These are phyloP conservation scores for Scopulariopsis brevicaulis DNA, from an alignment of 2,329 filamentous ascomycete species.

Conservation along the genomic window DNA sequence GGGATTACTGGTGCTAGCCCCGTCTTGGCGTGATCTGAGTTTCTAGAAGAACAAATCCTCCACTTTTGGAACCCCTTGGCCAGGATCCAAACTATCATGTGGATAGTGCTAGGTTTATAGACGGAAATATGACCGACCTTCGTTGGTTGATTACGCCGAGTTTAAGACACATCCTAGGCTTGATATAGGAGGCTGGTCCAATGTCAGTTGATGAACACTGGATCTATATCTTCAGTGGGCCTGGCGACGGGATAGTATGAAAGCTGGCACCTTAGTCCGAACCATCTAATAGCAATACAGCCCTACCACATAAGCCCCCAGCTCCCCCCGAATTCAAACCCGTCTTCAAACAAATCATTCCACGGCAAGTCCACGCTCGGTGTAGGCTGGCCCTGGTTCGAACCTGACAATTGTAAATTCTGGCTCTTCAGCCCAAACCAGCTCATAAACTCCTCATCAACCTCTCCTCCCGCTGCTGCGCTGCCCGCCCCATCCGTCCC, in stretches of 20 bases:
- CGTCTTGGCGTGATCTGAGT: no score
- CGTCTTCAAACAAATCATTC: background rate
- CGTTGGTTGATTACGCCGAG: no score
- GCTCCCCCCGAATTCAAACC: background rate
- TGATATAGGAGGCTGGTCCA: no score
- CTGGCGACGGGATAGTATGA: background rate
- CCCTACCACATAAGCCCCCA: background rate
- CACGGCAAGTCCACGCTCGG: background rate
- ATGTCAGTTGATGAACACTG: no score
- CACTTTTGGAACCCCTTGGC: no score
- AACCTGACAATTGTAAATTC: background rate
- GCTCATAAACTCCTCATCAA: background rate
- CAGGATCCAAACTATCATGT: no score
- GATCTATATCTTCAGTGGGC: no score
- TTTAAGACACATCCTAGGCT: no score
- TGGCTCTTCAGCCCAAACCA: background rate
- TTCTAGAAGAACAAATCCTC: no score
- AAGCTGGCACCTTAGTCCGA: background rate
- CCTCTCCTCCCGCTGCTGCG: background rate
- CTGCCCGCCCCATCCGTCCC: background rate
- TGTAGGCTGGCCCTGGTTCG: background rate
- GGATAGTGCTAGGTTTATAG: no score
- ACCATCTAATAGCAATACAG: background rate
- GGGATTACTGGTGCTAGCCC: no score
- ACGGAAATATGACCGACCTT: no score